Conservation (phyloP, 768 basidiomycete species). For the Podaxis mareebaensis region DNA sequence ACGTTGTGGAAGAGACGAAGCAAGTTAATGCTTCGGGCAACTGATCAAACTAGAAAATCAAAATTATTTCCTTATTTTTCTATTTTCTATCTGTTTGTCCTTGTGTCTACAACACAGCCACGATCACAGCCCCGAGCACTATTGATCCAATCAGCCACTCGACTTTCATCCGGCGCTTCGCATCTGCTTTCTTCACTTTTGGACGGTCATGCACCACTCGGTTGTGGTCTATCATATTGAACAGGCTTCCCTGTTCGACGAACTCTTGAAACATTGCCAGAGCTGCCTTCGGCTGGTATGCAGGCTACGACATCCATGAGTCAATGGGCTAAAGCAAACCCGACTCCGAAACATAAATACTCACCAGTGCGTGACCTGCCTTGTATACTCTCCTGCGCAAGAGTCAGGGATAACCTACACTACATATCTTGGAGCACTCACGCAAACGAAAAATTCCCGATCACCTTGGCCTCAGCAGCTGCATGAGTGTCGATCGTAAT, state of each 20-base stretch:
- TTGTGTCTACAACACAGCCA: conserved; percentile 12
- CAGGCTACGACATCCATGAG: conserved; percentile 1
- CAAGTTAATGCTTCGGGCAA: conserved; percentile 78
- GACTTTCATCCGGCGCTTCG: not conserved
- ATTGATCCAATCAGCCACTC: not conserved
- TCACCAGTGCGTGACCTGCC: conserved; percentile 12
- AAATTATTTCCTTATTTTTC: conserved; percentile 11
- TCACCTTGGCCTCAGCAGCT: conserved; percentile 4
- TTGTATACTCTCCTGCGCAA: not conserved
- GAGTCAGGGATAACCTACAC: not conserved
- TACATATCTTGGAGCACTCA: not conserved
- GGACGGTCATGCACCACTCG: not conserved
- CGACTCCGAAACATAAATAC: not conserved
- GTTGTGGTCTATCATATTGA: conserved; percentile 1
- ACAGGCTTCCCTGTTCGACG: not conserved
- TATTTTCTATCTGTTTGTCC: conserved; percentile 7
- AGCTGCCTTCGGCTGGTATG: conserved; percentile 7
- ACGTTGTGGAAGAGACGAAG: conserved; percentile 50
- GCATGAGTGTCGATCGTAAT: conserved; percentile 1
- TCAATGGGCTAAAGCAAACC: not conserved
- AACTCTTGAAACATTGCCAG: conserved; percentile 9
- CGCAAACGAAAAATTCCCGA: conserved; percentile 7
- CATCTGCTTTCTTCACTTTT: not conserved
- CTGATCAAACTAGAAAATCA: conserved; percentile 12
- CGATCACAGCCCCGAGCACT: not conserved